A percentile compares a stretch with the other conserved stretches of the same genome.
These are phyloP conservation scores for Vigna angularis DNA, from an alignment of 306 rosid genomes.

Conservation along the genomic window DNA sequence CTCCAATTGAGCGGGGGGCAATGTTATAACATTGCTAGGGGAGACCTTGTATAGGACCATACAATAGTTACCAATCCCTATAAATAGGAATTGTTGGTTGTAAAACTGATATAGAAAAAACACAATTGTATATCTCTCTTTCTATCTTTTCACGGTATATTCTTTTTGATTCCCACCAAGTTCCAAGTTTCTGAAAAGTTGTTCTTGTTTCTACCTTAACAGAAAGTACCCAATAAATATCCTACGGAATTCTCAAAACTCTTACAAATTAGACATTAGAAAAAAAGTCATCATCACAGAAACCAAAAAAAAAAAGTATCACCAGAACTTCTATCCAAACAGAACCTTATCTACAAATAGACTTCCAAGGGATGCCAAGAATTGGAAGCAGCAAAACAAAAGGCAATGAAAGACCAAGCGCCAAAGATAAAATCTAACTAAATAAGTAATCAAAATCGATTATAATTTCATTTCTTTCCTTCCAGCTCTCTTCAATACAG, in stretches of 20 bases:
- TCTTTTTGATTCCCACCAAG: no score
- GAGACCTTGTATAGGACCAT: no score
- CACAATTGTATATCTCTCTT: no score
- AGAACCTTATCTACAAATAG: background rate
- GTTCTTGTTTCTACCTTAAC: no score
- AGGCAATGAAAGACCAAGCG: background rate
- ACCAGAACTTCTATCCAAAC: constrained; percentile 19
- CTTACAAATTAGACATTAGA: background rate
- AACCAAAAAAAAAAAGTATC: background rate
- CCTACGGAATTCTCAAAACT: constrained; percentile 3
- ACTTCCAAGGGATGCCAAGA: background rate
- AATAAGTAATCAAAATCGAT: constrained; percentile 2
- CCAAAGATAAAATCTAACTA: constrained; percentile 36
- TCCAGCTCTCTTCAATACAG: constrained; percentile 1
- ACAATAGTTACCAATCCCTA: no score
- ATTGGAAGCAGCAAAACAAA: constrained; percentile 12
- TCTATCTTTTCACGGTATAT: no score
- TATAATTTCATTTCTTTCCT: background rate
- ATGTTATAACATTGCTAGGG: no score
- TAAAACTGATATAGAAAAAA: no score
- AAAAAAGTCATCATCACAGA: background rate
- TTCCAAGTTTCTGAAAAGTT: no score
- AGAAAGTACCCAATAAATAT: background rate
- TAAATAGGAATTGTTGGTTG: no score
- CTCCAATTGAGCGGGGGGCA: background rate